Percentiles rank a stretch among this genome's conserved stretches.
Conservation (phyloP, 2,329 filamentous ascomycete species). For the Epichloe baconii region DNA sequence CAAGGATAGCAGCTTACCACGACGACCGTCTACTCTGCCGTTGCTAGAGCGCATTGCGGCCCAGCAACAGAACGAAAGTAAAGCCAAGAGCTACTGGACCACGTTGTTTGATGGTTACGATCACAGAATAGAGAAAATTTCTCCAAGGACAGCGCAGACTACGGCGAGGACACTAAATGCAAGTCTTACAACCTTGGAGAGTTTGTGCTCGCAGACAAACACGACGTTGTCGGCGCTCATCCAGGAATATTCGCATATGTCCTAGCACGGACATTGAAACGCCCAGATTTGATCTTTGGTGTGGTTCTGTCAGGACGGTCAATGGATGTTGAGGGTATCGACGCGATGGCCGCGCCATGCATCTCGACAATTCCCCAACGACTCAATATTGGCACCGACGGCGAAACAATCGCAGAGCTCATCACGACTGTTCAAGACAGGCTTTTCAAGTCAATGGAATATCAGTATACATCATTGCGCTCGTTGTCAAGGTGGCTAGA, state of each 20-base stretch:
- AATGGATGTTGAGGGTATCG: slow-evolving; percentile 13
- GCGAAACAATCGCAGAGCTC: not conserved
- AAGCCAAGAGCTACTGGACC: not conserved
- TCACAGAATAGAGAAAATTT: not conserved
- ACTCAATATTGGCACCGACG: slow-evolving; percentile 12
- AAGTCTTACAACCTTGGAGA: not conserved
- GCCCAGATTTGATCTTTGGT: slow-evolving; percentile 4
- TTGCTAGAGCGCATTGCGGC: not conserved
- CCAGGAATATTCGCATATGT: slow-evolving; percentile 21
- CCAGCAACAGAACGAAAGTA: not conserved
- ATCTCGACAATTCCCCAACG: slow-evolving; percentile 23
- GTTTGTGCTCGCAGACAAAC: not conserved
- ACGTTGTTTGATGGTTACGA: not conserved
- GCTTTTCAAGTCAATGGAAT: not conserved
- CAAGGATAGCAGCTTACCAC: slow-evolving; percentile 10
- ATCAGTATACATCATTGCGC: not conserved
- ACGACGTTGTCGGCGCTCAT: slow-evolving; percentile 18
- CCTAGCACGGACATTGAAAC: slow-evolving; percentile 15
- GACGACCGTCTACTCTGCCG: not conserved
- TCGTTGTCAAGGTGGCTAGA: not conserved
- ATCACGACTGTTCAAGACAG: not conserved
- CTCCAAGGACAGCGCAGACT: not conserved
- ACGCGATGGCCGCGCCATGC: slow-evolving; percentile 20
- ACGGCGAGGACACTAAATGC: not conserved
- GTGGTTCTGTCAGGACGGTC: slow-evolving; percentile 6